phyloP scores from a whole-genome alignment of 2,329 filamentous ascomycete genomes.

The Alternaria arborescens region DNA sequence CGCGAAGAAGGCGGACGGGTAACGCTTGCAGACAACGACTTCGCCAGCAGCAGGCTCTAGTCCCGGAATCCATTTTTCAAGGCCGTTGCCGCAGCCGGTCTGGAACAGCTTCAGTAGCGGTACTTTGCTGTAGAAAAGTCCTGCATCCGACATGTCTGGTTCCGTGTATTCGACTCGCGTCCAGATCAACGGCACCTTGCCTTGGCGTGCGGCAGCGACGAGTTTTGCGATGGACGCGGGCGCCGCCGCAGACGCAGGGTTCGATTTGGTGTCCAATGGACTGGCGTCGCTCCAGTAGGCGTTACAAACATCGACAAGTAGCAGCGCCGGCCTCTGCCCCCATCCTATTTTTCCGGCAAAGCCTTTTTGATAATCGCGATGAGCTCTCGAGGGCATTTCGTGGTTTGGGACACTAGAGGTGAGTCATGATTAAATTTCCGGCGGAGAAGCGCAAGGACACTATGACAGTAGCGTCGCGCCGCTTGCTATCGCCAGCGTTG shows the following conservation, averaged over 20 bases:
- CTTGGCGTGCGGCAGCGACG: constrained; percentile 52
- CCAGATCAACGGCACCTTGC: constrained; percentile 55
- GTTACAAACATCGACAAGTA: constrained; percentile 59
- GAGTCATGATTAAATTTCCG: constrained; percentile 11
- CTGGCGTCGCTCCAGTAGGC: constrained; percentile 57
- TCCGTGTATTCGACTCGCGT: constrained; percentile 56
- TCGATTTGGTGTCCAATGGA: constrained; percentile 52
- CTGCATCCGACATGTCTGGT: constrained; percentile 57
- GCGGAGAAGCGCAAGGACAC: constrained; percentile 10
- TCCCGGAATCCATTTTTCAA: constrained; percentile 52
- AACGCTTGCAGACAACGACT: constrained; percentile 54
- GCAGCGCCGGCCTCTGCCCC: constrained; percentile 54
- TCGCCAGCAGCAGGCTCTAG: constrained; percentile 50
- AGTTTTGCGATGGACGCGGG: constrained; percentile 54
- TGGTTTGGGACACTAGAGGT: constrained; percentile 15
- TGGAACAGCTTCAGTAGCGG: constrained; percentile 56
- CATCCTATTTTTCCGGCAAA: constrained; percentile 57
- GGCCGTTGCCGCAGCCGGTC: constrained; percentile 51
- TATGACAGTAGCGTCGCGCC: constrained; percentile 11
- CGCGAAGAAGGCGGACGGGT: constrained; percentile 58
- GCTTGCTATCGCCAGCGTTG: constrained; percentile 6
- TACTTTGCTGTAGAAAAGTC: constrained; percentile 56
- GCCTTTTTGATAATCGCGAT: constrained; percentile 29
- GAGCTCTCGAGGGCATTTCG: constrained; percentile 28
- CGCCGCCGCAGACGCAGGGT: constrained; percentile 48